These are phyloP conservation scores for Tylopilus felleus DNA, from an alignment of 768 basidiomycete species.

Conservation along the genomic window DNA sequence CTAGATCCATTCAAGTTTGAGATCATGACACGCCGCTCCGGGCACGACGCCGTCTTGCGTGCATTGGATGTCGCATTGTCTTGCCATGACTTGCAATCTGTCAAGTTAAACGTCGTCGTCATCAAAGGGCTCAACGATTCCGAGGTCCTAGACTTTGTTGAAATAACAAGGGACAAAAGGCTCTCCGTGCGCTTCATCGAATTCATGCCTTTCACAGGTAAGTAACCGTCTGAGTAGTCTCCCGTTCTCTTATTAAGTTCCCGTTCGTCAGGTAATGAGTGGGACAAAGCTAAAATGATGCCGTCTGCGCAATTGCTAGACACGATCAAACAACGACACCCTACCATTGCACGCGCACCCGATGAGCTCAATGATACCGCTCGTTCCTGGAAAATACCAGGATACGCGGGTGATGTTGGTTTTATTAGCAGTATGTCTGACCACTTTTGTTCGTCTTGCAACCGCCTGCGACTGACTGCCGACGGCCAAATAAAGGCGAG, in stretches of 20 bases:
- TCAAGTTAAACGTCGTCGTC: constrained; percentile 85
- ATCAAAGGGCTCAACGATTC: constrained; percentile 77
- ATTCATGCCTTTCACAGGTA: constrained; percentile 92
- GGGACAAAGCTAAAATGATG: constrained; percentile 80
- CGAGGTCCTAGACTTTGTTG: constrained; percentile 78
- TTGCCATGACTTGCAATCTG: constrained; percentile 46
- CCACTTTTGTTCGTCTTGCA: constrained; percentile 86
- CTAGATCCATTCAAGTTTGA: constrained; percentile 86
- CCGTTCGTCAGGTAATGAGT: constrained; percentile 65
- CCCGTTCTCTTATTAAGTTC: constrained; percentile 3
- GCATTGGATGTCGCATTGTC: constrained; percentile 61
- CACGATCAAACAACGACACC: constrained; percentile 45
- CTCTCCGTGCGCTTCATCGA: constrained; percentile 86
- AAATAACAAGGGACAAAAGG: constrained; percentile 60
- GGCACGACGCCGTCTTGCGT: constrained; percentile 72
- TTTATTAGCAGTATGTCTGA: constrained; percentile 95
- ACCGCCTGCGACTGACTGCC: constrained; percentile 80
- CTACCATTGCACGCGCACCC: constrained; percentile 51
- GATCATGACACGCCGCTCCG: constrained; percentile 75
- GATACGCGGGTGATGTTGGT: constrained; percentile 67
- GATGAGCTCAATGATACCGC: constrained; percentile 80
- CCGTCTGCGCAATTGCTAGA: constrained; percentile 64
- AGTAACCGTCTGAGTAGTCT: constrained; percentile 10
- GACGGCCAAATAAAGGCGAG: constrained; percentile 85
- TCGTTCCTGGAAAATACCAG: constrained; percentile 72